phyloP scores from a whole-genome alignment of 345 rosid species.

The Abelmoschus esculentus region DNA sequence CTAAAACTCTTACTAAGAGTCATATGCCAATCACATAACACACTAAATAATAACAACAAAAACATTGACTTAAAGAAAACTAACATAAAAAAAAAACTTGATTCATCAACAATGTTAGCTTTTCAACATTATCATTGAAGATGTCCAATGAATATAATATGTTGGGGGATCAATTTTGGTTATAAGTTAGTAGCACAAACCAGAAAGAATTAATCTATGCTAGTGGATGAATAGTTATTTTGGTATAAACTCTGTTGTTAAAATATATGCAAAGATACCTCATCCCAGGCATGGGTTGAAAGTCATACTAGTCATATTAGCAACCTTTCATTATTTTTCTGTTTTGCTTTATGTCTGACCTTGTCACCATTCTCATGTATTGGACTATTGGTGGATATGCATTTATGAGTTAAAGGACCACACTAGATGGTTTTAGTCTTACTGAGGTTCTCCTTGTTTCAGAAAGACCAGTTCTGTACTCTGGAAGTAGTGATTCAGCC shows the following conservation, averaged over 20 bases:
- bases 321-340: not conserved
- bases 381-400: not conserved
- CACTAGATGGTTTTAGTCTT: not conserved
- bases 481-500: constrained; percentile 41
- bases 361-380: not conserved
- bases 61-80: too few species aligned
- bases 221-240: not conserved
- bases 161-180: not conserved
- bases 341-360: not conserved
- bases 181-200: not conserved
- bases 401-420: not conserved
- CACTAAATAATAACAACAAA: too few species aligned
- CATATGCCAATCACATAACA: too few species aligned
- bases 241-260: not conserved
- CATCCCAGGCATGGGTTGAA: constrained; percentile 2
- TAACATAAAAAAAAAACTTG: too few species aligned
- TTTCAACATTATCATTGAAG: not conserved
- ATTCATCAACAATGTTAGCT: not conserved
- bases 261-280: not conserved
- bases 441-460: constrained; percentile 15
- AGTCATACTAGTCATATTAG: not conserved
- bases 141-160: not conserved
- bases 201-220: not conserved
- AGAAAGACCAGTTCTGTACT: constrained; percentile 57
- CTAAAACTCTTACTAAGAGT: too few species aligned